phyloP scores from a whole-genome alignment of 2,329 filamentous ascomycete genomes.

The Xylaria multiplex region DNA sequence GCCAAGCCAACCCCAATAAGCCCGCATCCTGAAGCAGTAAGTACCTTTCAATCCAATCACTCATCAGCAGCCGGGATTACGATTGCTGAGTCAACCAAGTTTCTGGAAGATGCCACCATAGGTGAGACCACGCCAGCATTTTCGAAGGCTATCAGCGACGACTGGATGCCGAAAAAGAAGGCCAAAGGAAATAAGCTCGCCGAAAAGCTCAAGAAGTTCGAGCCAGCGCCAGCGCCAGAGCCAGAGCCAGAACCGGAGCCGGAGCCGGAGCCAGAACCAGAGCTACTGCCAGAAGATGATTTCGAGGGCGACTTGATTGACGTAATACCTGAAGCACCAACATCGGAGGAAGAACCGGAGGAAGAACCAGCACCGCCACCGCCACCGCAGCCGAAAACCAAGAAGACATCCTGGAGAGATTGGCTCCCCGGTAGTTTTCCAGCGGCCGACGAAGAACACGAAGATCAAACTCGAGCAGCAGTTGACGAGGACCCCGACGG shows the following conservation, averaged over 20 bases:
- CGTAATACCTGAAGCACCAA: constrained; percentile 51
- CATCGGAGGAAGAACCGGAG: constrained; percentile 49
- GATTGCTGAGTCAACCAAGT: constrained; percentile 59
- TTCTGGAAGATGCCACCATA: constrained; percentile 57
- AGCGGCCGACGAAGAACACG: constrained; percentile 37
- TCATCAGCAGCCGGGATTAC: constrained; percentile 54
- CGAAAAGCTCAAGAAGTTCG: constrained; percentile 67
- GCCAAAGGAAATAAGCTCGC: constrained; percentile 61
- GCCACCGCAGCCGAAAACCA: constrained; percentile 52
- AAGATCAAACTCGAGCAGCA: neutral
- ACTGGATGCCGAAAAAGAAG: constrained; percentile 62
- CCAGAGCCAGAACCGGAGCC: constrained; percentile 31
- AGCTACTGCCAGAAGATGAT: constrained; percentile 55
- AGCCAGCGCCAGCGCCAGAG: constrained; percentile 50
- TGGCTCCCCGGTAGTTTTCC: constrained; percentile 50
- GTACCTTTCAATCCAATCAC: constrained; percentile 37
- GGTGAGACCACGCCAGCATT: constrained; percentile 55
- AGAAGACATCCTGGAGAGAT: constrained; percentile 51
- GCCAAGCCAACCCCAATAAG: constrained; percentile 51
- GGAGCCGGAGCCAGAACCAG: constrained; percentile 35
- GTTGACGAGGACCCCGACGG: constrained; percentile 9
- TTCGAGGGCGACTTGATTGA: constrained; percentile 49
- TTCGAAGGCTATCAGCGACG: constrained; percentile 50
- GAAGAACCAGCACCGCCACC: constrained; percentile 53
- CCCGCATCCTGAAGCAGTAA: constrained; percentile 49